A percentile compares a stretch with the other conserved stretches of the same genome.
Conservation (phyloP, 148 eudicot genomes). For the Heliamphora exappendiculata region DNA sequence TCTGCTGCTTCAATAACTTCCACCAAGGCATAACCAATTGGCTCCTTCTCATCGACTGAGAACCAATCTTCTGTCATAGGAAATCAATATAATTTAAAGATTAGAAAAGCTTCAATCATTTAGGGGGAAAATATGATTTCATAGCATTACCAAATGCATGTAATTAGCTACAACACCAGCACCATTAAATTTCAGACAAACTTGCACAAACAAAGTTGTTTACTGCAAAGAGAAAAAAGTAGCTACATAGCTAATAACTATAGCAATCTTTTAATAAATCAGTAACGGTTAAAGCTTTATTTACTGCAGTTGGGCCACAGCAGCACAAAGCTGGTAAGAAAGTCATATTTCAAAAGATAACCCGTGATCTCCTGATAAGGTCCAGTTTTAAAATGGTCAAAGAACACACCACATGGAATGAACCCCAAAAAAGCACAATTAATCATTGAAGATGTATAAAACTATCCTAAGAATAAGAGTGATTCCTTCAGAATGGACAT, state of each 20-base stretch:
- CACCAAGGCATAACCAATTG: slow-evolving; percentile 60
- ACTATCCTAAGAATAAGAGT: not conserved
- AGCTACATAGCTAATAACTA: not conserved
- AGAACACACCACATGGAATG: not conserved
- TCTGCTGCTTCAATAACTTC: slow-evolving; percentile 81
- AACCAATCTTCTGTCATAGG: slow-evolving; percentile 60
- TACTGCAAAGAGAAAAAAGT: not conserved
- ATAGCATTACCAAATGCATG: not conserved
- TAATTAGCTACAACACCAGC: not conserved
- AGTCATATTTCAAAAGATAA: not conserved
- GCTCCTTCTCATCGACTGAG: slow-evolving; percentile 72
- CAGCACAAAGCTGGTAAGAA: not conserved
- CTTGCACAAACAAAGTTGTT: not conserved
- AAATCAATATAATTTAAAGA: not conserved
- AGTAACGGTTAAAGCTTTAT: not conserved
- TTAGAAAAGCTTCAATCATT: not conserved
- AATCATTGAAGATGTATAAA: not conserved
- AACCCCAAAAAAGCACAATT: not conserved
- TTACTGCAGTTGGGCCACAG: not conserved
- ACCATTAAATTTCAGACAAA: not conserved
- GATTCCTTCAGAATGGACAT: not conserved
- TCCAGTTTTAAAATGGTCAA: not conserved
- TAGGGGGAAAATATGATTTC: too few species aligned
- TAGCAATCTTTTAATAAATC: not conserved
- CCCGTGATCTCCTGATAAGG: not conserved